Evolutionary conservation across 441 rosid species (phyloP), one percentile per base, ranked within the genome.

Genomic region (Corymbia citriodora): DNA sequence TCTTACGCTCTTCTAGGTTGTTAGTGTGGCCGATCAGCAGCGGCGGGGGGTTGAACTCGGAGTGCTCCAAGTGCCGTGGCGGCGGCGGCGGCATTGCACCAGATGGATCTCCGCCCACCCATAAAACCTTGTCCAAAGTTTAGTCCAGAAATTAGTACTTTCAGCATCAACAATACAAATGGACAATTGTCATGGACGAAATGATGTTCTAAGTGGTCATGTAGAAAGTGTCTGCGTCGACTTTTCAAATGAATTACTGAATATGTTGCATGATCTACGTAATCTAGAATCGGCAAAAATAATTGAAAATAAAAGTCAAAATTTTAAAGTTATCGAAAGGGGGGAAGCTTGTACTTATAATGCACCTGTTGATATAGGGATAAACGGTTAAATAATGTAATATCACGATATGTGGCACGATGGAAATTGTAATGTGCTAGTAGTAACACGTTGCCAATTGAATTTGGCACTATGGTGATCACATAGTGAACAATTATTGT

Each of bases 41-140:
- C 8, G 95, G 97, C 4, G 94, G 95, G 31, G 87, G 93, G 18
- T 93, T 87, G 72, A 93, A 94, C 90, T 94, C 96, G 23, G 89
- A 87, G 36, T 93, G 94, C n/a, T 90, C 88, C 29, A 89, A 53
- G 63, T 59, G 63, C 63, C n/a, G 3, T 16, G 63, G 29, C n/a
- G 1, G 52, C 3, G 52, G 48, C 16, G 2, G 29, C 81, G 5
- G 87, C 25, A 4, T 89, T 90, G 33, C 90, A 91, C 55, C 92
- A 92, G 10, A 95, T 87, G 55, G 93, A 87, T 90, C 83, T 88
- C 10, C 95, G 91, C 85, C 52, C 85, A 12, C 85, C 85, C 85
- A 79, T 9, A 79, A 12, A 79, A 79, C n/a, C 85, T 40, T 40
- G 85, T 79, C 45, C 7, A 10, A 40, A 74, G 23, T 40, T 21